Evolutionary conservation across 2,329 filamentous ascomycete species (phyloP).

Genomic region (Pleurostoma richardsiae): DNA sequence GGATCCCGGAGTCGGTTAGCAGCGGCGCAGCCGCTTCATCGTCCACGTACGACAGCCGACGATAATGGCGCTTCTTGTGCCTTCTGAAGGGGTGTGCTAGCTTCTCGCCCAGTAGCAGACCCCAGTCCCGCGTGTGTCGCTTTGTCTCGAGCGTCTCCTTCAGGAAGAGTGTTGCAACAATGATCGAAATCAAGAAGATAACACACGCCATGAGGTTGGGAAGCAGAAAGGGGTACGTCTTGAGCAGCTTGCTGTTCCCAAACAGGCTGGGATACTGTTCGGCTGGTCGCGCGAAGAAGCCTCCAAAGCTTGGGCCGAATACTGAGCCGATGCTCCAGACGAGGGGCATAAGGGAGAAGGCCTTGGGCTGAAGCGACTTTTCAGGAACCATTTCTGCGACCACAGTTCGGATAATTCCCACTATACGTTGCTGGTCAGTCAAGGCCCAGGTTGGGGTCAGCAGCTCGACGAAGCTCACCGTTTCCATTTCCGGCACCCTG

Average conservation of each 20-base stretch:
- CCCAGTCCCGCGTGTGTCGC: conserved; percentile 66
- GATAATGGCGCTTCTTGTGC: conserved; percentile 16
- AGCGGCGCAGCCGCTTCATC: conserved; percentile 53
- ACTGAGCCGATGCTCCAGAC: conserved; percentile 84
- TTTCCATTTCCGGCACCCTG: conserved; percentile 85
- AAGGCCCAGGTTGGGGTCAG: too few species aligned
- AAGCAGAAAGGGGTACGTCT: conserved; percentile 73
- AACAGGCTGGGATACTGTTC: conserved; percentile 70
- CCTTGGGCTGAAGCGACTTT: conserved; percentile 77
- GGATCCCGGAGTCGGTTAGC: conserved; percentile 28
- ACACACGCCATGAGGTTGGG: conserved; percentile 75
- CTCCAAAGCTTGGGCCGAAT: conserved; percentile 83
- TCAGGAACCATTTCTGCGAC: conserved; percentile 91
- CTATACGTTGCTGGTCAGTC: conserved; percentile 26
- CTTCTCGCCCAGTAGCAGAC: conserved; percentile 65
- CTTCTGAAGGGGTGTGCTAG: conserved; percentile 37
- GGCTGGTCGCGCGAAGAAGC: conserved; percentile 76
- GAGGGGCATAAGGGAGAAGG: conserved; percentile 91
- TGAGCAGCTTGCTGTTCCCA: conserved; percentile 61
- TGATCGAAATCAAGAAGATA: conserved; percentile 74
- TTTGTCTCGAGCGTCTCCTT: conserved; percentile 78
- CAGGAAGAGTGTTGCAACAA: conserved; percentile 72
- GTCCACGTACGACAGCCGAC: conserved; percentile 45
- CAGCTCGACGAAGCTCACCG: conserved; percentile 32
- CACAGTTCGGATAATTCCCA: conserved; percentile 88